A percentile compares a stretch with the other conserved stretches of the same genome.
These are phyloP conservation scores for Pseudogymnoascus destructans DNA, from an alignment of 2,329 filamentous ascomycete species.

Conservation along the genomic window DNA sequence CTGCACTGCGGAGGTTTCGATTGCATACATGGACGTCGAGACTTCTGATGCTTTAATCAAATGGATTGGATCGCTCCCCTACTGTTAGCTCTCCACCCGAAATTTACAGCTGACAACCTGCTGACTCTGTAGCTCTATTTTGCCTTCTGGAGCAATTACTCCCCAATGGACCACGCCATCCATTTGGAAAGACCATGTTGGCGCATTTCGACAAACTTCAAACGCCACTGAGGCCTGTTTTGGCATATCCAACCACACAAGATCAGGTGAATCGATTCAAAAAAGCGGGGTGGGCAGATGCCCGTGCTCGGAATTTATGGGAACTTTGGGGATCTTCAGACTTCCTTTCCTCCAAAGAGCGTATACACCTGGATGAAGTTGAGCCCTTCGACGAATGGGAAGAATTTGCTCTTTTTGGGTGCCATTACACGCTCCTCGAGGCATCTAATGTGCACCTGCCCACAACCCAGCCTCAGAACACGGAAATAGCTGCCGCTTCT, in stretches of 20 bases:
- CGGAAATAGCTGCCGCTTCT: not conserved
- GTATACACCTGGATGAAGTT: conserved; percentile 49
- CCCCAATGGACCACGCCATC: conserved; percentile 63
- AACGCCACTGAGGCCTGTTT: conserved; percentile 63
- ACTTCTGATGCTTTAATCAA: conserved; percentile 61
- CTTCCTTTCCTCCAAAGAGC: conserved; percentile 49
- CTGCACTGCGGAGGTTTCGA: conserved; percentile 79
- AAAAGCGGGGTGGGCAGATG: conserved; percentile 51
- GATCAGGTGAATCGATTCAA: conserved; percentile 58
- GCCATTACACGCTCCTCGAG: conserved; percentile 70
- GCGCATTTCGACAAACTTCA: conserved; percentile 69
- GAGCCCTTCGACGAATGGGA: conserved; percentile 96
- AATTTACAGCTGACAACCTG: not conserved
- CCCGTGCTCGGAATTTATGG: conserved; percentile 61
- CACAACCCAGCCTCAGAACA: conserved; percentile 9
- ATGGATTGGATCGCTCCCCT: conserved; percentile 60
- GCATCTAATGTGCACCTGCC: conserved; percentile 37
- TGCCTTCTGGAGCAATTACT: conserved; percentile 79
- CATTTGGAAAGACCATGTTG: conserved; percentile 79
- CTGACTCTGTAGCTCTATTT: conserved; percentile 50
- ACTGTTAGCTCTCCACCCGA: conserved; percentile 11
- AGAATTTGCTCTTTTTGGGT: conserved; percentile 73
- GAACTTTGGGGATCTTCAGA: conserved; percentile 60
- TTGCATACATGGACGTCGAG: conserved; percentile 73
- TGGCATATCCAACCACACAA: conserved; percentile 51